Evolutionary conservation across 257 asterid species (phyloP), one percentile per base, ranked within the genome.

Genomic region (Salvia miltiorrhiza): DNA sequence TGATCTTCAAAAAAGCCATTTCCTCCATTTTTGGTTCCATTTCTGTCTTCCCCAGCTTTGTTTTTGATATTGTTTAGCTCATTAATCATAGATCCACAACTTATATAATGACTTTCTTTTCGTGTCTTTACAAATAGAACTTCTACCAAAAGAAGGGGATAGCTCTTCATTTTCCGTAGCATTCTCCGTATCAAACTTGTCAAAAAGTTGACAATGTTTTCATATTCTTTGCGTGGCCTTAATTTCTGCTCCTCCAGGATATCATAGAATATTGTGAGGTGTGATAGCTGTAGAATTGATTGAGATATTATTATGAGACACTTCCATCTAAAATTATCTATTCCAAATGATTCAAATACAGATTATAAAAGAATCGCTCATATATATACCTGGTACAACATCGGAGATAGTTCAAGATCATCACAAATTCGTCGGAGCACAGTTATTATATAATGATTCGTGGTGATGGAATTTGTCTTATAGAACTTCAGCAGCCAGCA

Each of bases 401-500:
- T 84, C 61, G 99, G 97, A 77, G 95, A 79, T 39, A 90, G 96
- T 52, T 87, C 99, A 79, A 94, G 71, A 76, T 94, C 96, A 59
- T 94, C 96, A 58, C 96, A 86, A 76, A 94, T 77, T 73, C 93
- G 85, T 60, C 81, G 83, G 50, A 90, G 86, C 78, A 87, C 75
- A 80, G 72, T 70, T 77, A 90, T 33, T 68, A 89, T 84, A 83
- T 82, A 82, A 78, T 90, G 93, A 76, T 94, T 94, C 20, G 96
- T 89, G 50, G 73, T 73, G 72, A 72, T 69, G 44, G 96, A 89
- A 84, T 94, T 94, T 83, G 84, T 85, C 80, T 85, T 89, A 74
- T 91, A 94, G 68, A 80, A 87, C 82, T 84, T 87, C 63, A 94
- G 88, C 82, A 94, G 72, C 99, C 99, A 94, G 70, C 99, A 90